These are phyloP conservation scores for Morella rubra DNA, from an alignment of 306 rosid species.

Conservation along the genomic window DNA sequence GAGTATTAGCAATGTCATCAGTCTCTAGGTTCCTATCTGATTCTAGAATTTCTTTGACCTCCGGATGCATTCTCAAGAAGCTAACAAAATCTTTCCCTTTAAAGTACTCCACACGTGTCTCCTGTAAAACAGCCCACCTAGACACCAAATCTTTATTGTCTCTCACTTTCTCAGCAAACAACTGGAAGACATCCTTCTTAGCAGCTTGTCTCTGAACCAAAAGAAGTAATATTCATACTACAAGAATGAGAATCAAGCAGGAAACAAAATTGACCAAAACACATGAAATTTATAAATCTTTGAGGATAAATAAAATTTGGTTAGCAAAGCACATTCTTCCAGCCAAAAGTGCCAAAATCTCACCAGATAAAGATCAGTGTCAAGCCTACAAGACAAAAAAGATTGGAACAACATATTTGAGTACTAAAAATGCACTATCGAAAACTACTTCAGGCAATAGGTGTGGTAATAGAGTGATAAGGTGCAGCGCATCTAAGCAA, in stretches of 20 bases:
- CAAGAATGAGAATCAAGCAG: slow-evolving; percentile 10
- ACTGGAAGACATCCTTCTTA: slow-evolving; percentile 75
- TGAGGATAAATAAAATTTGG: background rate
- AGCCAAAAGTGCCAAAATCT: background rate
- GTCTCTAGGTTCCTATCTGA: slow-evolving; percentile 68
- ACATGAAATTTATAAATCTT: too few relatives aligned
- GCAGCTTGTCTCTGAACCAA: slow-evolving; percentile 71
- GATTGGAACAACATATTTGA: background rate
- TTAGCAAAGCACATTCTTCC: slow-evolving; percentile 14
- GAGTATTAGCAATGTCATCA: slow-evolving; percentile 69
- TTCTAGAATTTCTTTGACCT: slow-evolving; percentile 76
- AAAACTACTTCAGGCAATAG: too few relatives aligned
- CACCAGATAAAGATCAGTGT: slow-evolving; percentile 6
- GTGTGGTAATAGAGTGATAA: too few relatives aligned
- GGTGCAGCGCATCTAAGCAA: background rate
- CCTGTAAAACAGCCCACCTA: slow-evolving; percentile 97
- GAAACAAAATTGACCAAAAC: background rate
- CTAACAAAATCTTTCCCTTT: slow-evolving; percentile 91
- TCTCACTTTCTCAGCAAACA: slow-evolving; percentile 96
- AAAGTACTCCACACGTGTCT: slow-evolving; percentile 92
- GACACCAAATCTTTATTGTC: slow-evolving; percentile 87
- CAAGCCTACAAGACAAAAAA: slow-evolving; percentile 12
- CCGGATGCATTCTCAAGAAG: slow-evolving; percentile 80
- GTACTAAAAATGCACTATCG: too few relatives aligned
- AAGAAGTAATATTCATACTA: slow-evolving; percentile 3